Conservation (phyloP, 805 yeast species). For the Ogataea paraovalis region DNA sequence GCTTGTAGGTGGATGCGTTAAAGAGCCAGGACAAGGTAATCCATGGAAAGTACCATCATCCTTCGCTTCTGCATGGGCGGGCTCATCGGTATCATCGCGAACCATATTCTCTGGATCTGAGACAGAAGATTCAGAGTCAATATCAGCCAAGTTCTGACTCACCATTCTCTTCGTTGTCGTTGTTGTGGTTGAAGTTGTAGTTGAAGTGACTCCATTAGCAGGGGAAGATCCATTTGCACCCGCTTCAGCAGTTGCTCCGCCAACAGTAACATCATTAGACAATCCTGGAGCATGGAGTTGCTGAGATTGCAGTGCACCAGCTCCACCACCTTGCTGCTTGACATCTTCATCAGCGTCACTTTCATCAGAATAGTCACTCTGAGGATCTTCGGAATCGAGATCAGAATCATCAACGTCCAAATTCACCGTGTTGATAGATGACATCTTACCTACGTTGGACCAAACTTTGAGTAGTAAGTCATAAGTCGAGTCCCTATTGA, state of each 20-base stretch:
- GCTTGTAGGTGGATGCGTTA: conserved; percentile 33
- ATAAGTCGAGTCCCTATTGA: conserved; percentile 53
- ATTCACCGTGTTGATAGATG: conserved; percentile 14
- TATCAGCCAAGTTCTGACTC: neutral
- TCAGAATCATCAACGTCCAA: conserved; percentile 27
- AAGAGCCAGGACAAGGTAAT: conserved; percentile 37
- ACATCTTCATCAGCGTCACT: neutral
- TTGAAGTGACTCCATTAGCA: conserved; percentile 19
- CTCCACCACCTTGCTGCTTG: neutral
- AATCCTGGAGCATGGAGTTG: neutral
- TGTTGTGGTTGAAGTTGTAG: neutral
- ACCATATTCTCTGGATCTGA: conserved; percentile 27
- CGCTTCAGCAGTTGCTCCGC: conserved; percentile 12
- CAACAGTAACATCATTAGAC: neutral
- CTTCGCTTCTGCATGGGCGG: conserved; percentile 14
- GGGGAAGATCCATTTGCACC: conserved; percentile 28
- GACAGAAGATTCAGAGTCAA: conserved; percentile 2
- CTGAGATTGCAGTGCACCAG: neutral
- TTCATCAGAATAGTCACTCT: conserved; percentile 20
- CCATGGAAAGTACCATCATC: conserved; percentile 33
- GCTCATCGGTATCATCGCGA: conserved; percentile 21
- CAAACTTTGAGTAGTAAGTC: conserved; percentile 56
- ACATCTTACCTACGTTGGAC: conserved; percentile 37
- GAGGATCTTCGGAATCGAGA: conserved; percentile 33
- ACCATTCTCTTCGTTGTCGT: neutral